These are phyloP conservation scores for Apiospora phragmitis DNA, from an alignment of 2,329 filamentous ascomycete species.

Conservation along the genomic window DNA sequence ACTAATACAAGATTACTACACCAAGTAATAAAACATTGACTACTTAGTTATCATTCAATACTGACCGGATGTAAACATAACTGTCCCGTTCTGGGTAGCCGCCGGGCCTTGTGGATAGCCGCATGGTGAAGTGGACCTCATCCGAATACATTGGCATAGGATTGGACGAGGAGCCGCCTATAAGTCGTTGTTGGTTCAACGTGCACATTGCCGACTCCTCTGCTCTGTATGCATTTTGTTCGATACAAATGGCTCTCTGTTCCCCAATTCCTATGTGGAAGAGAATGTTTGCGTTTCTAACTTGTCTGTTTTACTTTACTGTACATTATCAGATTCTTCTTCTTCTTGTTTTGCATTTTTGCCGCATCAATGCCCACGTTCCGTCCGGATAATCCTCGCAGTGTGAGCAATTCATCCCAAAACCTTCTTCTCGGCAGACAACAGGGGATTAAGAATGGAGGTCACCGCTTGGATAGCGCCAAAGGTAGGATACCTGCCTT, in stretches of 20 bases:
- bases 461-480: too few relatives aligned
- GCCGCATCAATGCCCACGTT: background rate
- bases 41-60: background rate
- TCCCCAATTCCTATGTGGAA: background rate
- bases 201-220: background rate
- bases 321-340: background rate
- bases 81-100: background rate
- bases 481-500: too few relatives aligned
- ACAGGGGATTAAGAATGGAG: background rate
- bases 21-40: too few relatives aligned
- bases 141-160: background rate
- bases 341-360: background rate
- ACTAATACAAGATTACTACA: background rate
- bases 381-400: background rate
- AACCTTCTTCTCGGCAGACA: background rate
- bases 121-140: background rate
- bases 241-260: background rate
- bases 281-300: background rate
- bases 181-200: background rate
- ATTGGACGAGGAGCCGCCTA: background rate
- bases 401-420: background rate
- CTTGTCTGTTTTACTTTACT: background rate
- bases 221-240: background rate
- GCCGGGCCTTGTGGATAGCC: background rate
- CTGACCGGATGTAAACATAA: too few relatives aligned